Evolutionary conservation across 495 filamentous ascomycete genomes (phyloP), one percentile per base, ranked within the genome.

Genomic region (Entonaema liquescens): DNA sequence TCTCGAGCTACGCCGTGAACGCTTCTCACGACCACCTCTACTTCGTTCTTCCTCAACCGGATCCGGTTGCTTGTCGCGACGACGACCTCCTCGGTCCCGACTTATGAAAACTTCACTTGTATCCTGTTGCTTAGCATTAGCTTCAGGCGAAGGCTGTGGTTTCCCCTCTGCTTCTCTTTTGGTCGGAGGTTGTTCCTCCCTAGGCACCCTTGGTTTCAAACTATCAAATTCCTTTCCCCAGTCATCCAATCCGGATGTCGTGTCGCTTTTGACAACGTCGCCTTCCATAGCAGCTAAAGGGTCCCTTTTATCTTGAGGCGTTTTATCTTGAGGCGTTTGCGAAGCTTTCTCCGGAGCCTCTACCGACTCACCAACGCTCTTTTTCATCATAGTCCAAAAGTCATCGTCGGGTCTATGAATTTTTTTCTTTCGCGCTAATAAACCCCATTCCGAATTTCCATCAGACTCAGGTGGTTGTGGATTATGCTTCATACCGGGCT

Each of bases 181-280:
- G 5, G 4, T n/a, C 8, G 29, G 12, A 15, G 29, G 26, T 55
- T 55, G 12, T 55, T 29, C 52, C 17, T 50, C 7, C 29, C 7
- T 7, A 31, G 29, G 29, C 29, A 3, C 29, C 29, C 29, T 33
- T 33, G n/a, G 26, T 50, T 23, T 28, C 26, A 1, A 5, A 11
- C 58, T 55, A 44, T 68, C 59, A 26, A 61, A 61, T 26, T 72
- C 64, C 8, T 50, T 42, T 21, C 65, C 65, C 70, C 55, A 68
- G 15, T 68, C 60, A 15, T 56, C 17, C 19, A 21, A 0, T 12
- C 9, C 42, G 9, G 42, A 47, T 23, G 1, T 11, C 1, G 1
- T 23, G 1, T 47, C 42, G 4, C 23, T 12, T 47, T 23, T 47
- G 15, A 4, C 9, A 4, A 3, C 0, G 9, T 13, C 5, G 9